Base-by-base conservation (phyloP, 192 early-diverging fungal species). In the Gigaspora rosea region DNA sequence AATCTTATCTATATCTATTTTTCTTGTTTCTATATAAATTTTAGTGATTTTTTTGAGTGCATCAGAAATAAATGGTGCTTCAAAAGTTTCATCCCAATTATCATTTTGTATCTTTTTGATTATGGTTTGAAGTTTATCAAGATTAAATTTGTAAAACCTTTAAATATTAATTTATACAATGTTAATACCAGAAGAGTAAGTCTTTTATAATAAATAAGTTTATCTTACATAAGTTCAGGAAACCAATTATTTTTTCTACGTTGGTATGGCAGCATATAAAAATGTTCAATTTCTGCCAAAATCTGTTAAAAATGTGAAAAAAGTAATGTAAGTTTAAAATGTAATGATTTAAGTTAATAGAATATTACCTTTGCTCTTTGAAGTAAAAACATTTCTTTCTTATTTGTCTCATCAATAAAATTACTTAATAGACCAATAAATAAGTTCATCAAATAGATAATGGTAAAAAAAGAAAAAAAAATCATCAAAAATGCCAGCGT, bases 281-380 rank as follows among this genome's bases (percentile, higher is more conserved):
- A 63, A 15, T 27, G 15, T 4, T 63, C 61, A 35, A 63, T 63
- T 13, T 63, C 61, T 2, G 12, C 27, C 11, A 63, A 63, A 63
- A 63, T 63, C n/a, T n/a, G n/a, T n/a, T n/a, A 56, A 56, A 56
- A 56, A 8, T 56, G 8, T 16, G 18, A 56, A 12, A 13, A 18
- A 35, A 62, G 11, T 27, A 13, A 2, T 5, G 27, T n/a, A 27
- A 12, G 20, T 62, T 62, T 11, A 3, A 62, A 32, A 62, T 12
- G 27, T 32, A 35, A 9, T 2, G 0, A 2, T n/a, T 9, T 22
- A 32, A 0, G 12, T n/a, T 58, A 58, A 2, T 27, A 6, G 12
- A 9, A 61, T 32, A 61, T 63, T n/a, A 82, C 67, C 79, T n/a
- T 13, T 12, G 48, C 35, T 71, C 75, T 57, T 35, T 54, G 75